Conservation (phyloP, 495 filamentous ascomycete genomes). For the Cairneyella variabilis region DNA sequence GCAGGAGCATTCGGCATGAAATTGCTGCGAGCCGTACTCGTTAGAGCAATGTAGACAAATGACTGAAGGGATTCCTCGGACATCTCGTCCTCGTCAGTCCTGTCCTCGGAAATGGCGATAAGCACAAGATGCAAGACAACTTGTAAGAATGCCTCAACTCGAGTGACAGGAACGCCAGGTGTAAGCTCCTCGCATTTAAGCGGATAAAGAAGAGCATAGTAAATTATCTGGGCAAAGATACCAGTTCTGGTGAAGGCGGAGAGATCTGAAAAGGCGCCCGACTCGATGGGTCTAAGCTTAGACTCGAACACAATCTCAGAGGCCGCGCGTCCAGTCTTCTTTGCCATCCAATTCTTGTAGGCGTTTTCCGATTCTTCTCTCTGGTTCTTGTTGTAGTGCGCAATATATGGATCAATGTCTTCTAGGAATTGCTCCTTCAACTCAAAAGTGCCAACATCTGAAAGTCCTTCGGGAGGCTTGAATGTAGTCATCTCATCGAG, state of each 20-base stretch:
- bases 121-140: conserved; percentile 84
- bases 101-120: conserved; percentile 79
- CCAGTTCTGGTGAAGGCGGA: conserved; percentile 73
- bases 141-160: conserved; percentile 88
- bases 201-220: conserved; percentile 78
- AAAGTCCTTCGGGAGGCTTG: conserved; percentile 83
- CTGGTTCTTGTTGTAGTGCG: conserved; percentile 94
- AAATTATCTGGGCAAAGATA: conserved; percentile 87
- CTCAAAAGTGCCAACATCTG: conserved; percentile 90
- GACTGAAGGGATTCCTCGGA: conserved; percentile 46
- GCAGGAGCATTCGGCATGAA: conserved; percentile 42
- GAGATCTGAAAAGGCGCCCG: conserved; percentile 72
- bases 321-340: conserved; percentile 75
- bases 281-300: conserved; percentile 69
- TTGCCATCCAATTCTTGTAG: conserved; percentile 80
- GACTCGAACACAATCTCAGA: conserved; percentile 94
- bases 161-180: conserved; percentile 68
- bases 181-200: conserved; percentile 60
- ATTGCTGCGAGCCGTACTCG: conserved; percentile 53
- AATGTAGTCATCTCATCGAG: conserved; percentile 88
- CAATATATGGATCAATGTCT: conserved; percentile 88
- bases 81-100: conserved; percentile 53
- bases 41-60: conserved; percentile 67
- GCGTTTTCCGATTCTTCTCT: conserved; percentile 91
- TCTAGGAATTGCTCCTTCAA: conserved; percentile 80